phyloP scores from a whole-genome alignment of 139 green algal genomes.

The Medakamo hakoo region DNA sequence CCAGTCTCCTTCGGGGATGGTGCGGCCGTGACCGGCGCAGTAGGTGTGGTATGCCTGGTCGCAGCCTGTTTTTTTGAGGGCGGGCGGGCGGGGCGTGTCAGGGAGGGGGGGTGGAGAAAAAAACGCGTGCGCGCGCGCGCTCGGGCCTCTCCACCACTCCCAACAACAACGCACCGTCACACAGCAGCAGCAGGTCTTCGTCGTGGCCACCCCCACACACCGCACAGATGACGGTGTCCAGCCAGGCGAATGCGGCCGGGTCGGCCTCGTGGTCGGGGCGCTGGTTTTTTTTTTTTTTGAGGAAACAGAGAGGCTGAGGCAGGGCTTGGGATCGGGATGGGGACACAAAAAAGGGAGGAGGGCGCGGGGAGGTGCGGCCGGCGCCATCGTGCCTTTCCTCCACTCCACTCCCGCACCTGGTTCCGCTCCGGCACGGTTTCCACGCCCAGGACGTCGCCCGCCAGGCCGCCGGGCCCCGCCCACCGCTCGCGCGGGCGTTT shows the following conservation, averaged over 20 bases:
- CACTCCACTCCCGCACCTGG: conserved; percentile 6
- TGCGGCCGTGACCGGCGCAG: conserved; percentile 25
- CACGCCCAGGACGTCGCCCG: conserved; percentile 9
- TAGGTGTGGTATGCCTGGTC: conserved; percentile 52
- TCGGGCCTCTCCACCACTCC: not conserved
- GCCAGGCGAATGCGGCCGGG: conserved; percentile 1
- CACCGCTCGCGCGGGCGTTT: too few relatives aligned
- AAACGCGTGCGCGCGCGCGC: too few relatives aligned
- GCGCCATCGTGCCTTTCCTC: too few relatives aligned
- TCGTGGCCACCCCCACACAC: conserved; percentile 28
- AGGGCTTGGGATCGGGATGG: too few relatives aligned
- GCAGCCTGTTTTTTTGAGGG: conserved; percentile 30
- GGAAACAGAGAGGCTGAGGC: too few relatives aligned
- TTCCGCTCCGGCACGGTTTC: conserved; percentile 18
- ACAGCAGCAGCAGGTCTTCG: conserved; percentile 44
- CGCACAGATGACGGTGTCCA: conserved; percentile 20
- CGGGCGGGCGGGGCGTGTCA: not conserved
- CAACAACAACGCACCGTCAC: conserved; percentile 27
- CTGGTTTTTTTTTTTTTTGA: not conserved
- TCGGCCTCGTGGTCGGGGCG: not conserved
- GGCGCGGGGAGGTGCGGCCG: not conserved
- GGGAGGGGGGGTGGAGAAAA: not conserved
- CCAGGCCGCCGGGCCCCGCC: conserved; percentile 5
- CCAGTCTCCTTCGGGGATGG: conserved; percentile 44
- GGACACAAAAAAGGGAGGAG: too few relatives aligned